These are phyloP conservation scores for Naumovozyma castellii DNA, from an alignment of 805 yeast species.

Conservation along the genomic window DNA sequence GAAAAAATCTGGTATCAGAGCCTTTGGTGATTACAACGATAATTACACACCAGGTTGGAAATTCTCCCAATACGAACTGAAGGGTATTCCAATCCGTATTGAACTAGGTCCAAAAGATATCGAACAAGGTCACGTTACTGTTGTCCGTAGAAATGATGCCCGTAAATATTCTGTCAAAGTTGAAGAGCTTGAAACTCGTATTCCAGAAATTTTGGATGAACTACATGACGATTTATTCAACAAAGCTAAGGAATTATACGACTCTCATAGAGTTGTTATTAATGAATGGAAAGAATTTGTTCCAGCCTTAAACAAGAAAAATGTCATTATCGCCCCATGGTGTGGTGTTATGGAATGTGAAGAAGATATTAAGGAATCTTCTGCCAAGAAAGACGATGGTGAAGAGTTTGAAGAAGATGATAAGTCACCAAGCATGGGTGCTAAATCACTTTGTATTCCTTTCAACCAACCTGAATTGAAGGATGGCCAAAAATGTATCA, in stretches of 20 bases:
- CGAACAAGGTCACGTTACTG: constrained; percentile 66
- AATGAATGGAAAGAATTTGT: constrained; percentile 87
- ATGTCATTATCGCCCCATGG: constrained; percentile 91
- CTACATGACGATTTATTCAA: constrained; percentile 68
- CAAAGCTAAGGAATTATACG: constrained; percentile 75
- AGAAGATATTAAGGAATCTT: constrained; percentile 89
- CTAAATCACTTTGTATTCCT: constrained; percentile 95
- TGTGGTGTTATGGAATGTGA: constrained; percentile 93
- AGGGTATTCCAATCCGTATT: constrained; percentile 87
- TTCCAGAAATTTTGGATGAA: constrained; percentile 71
- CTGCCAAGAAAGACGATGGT: constrained; percentile 65
- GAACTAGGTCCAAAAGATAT: constrained; percentile 97
- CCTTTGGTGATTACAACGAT: constrained; percentile 78
- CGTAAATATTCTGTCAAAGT: constrained; percentile 61
- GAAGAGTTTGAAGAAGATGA: constrained; percentile 88
- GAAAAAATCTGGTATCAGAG: constrained; percentile 56
- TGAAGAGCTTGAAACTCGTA: constrained; percentile 49
- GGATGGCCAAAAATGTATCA: constrained; percentile 76
- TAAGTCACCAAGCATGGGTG: constrained; percentile 98
- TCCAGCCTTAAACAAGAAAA: constrained; percentile 83
- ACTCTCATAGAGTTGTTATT: constrained; percentile 72
- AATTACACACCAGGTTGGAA: constrained; percentile 98
- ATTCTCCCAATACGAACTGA: constrained; percentile 92
- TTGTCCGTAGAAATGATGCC: constrained; percentile 89
- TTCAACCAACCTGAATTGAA: constrained; percentile 79